phyloP scores from a whole-genome alignment of 2,329 filamentous ascomycete genomes.

The Cladosporium colombiae region DNA sequence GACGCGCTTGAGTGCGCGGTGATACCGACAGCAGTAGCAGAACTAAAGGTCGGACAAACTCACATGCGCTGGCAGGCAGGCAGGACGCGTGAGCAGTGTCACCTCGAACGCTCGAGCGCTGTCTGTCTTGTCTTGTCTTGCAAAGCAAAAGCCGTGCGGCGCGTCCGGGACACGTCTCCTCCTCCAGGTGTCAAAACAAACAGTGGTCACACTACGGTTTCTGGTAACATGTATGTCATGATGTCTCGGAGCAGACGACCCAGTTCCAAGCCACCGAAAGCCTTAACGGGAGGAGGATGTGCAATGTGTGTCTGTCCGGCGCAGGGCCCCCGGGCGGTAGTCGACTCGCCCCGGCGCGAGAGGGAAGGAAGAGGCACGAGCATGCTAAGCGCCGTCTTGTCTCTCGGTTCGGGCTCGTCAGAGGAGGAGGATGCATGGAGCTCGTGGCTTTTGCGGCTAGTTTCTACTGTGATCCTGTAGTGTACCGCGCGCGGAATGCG shows the following conservation, averaged over 20 bases:
- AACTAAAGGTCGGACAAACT: slow-evolving; percentile 4
- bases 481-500: slow-evolving; percentile 9
- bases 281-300: neutral
- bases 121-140: neutral
- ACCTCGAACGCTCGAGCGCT: neutral
- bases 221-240: slow-evolving; percentile 8
- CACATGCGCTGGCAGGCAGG: slow-evolving; percentile 5
- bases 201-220: neutral
- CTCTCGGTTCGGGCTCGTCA: slow-evolving; percentile 8
- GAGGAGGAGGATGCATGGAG: neutral
- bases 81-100: neutral
- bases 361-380: slow-evolving; percentile 6
- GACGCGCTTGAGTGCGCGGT: neutral
- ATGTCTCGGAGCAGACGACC: neutral
- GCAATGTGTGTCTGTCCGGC: slow-evolving; percentile 1
- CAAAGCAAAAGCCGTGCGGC: neutral
- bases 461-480: slow-evolving; percentile 2
- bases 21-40: neutral
- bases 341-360: slow-evolving; percentile 3
- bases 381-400: neutral
- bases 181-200: neutral
- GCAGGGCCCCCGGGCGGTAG: neutral
- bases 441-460: slow-evolving; percentile 12
- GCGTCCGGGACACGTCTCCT: neutral
- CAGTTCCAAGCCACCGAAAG: neutral